Evolutionary conservation across 1,284 basidiomycete species (phyloP).

Genomic region (Singerocomus rubriflavus): DNA sequence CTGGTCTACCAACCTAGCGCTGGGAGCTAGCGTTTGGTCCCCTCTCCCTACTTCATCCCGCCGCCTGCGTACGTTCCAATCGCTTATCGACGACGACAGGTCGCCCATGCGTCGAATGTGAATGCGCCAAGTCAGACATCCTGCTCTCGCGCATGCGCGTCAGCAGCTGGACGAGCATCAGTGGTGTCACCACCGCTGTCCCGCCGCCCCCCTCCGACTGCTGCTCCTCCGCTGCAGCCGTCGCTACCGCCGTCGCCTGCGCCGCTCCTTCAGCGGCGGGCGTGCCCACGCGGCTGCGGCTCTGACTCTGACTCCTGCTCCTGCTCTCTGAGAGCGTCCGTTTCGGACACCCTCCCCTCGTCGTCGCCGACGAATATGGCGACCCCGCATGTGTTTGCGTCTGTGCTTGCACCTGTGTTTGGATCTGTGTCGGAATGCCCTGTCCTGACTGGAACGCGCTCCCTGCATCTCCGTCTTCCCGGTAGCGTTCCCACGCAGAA

Average conservation of each 20-base stretch:
- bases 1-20: no score
- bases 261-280: conserved; percentile 18
- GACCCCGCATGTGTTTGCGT: conserved; percentile 11
- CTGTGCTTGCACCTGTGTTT: no score
- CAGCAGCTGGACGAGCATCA: conserved; percentile 52
- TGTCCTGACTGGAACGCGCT: conserved; percentile 19
- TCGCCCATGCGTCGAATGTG: conserved; percentile 43
- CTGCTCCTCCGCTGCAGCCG: no score
- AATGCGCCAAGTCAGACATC: conserved; percentile 58
- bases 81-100: conserved; percentile 61
- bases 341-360: conserved; percentile 17
- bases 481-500: conserved; percentile 80
- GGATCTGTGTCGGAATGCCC: no score
- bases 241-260: no score
- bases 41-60: no score
- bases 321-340: conserved; percentile 22
- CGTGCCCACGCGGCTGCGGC: conserved; percentile 21
- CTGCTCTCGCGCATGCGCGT: conserved; percentile 67
- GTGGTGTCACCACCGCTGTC: conserved; percentile 47
- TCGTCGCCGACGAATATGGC: conserved; percentile 16
- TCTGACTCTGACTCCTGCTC: conserved; percentile 18
- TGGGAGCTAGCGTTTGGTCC: no score
- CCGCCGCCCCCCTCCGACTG: conserved; percentile 10
- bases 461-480: conserved; percentile 49
- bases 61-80: conserved; percentile 64